Evolutionary conservation across 805 yeast species (phyloP), one percentile per base, ranked within the genome.

Genomic region (Metschnikowia peoriensis): DNA sequence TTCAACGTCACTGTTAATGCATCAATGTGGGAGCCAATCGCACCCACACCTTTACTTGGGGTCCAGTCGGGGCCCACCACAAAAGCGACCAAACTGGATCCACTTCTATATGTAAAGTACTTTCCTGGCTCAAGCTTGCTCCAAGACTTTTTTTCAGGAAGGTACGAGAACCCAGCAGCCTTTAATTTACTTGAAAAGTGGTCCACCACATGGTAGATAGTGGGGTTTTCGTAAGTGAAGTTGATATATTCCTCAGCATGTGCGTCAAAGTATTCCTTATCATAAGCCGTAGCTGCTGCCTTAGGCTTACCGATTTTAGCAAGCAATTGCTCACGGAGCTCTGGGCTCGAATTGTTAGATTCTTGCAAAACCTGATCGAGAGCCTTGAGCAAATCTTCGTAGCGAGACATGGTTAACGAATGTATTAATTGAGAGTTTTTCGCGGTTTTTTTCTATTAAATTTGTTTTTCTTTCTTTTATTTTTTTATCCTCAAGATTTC

Each of bases 1-100:
- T 89, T 89, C 64, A 89, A 75, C 54, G 80, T 76, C 6, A 80
- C 81, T 12, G 89, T 78, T 55, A 88, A 72, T 0, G 93, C 79
- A 69, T 89, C 96, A 44, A 85, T 79, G 68, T 88, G 96, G n/a
- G 84, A 71, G 4, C 89, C 94, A 57, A 86, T 78, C 45, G 82
- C 76, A 45, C 89, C 94, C 1, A 84, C 83, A 51, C 90, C 89
- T 41, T 76, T 71, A 37, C 79, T 79, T 1, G 88, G 84, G 2
- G 70, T 71, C 87, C 92, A 89, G 40, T 81, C 68, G 41, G 72
- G 64, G 44, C 96, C 96, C 28, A 88, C 73, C 10, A 78, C 78
- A 59, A 89, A 88, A 0, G 96, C 94, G 27, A 81, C 80, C 34
- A 89, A 67, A 42, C 83, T 73, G 6, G 89, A 78, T 34, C 88